Percentiles rank a stretch among this genome's conserved stretches.
Evolutionary conservation across 495 filamentous ascomycete genomes (phyloP).

Genomic region (Lophiotrema nucula): DNA sequence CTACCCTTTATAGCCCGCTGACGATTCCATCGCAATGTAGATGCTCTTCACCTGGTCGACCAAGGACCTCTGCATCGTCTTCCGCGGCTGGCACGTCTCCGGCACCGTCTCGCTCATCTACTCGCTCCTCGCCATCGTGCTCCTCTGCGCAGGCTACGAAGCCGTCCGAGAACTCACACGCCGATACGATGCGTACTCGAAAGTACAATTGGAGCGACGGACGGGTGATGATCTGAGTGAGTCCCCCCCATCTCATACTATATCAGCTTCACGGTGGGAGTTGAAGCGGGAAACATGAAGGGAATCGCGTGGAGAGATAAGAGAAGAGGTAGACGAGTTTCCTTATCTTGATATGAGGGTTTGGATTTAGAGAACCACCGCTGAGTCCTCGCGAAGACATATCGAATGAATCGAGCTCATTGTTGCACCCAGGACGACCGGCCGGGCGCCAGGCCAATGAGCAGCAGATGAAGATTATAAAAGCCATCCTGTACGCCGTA

Average conservation of each 20-base stretch:
- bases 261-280: too few species aligned
- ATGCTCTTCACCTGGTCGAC: conserved; percentile 98
- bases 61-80: conserved; percentile 89
- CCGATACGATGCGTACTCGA: conserved; percentile 60
- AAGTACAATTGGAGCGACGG: conserved; percentile 4
- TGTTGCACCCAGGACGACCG: conserved; percentile 63
- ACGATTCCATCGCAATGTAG: conserved; percentile 43
- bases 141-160: conserved; percentile 87
- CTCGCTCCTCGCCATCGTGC: conserved; percentile 77
- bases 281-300: not conserved
- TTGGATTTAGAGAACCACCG: not conserved
- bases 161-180: conserved; percentile 72
- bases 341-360: too few species aligned
- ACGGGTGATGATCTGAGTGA: conserved; percentile 31
- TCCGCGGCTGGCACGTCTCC: conserved; percentile 82
- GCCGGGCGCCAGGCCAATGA: conserved; percentile 43
- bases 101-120: conserved; percentile 68
- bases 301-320: not conserved
- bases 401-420: conserved; percentile 62
- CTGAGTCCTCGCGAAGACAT: not conserved
- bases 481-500: conserved; percentile 80
- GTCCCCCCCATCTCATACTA: conserved; percentile 3
- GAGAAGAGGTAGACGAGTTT: not conserved
- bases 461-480: conserved; percentile 66
- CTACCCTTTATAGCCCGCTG: not conserved